Percentiles rank a stretch among this genome's conserved stretches.
Evolutionary conservation across 768 basidiomycete species (phyloP).

Genomic region (Pleurotus ostreatus): DNA sequence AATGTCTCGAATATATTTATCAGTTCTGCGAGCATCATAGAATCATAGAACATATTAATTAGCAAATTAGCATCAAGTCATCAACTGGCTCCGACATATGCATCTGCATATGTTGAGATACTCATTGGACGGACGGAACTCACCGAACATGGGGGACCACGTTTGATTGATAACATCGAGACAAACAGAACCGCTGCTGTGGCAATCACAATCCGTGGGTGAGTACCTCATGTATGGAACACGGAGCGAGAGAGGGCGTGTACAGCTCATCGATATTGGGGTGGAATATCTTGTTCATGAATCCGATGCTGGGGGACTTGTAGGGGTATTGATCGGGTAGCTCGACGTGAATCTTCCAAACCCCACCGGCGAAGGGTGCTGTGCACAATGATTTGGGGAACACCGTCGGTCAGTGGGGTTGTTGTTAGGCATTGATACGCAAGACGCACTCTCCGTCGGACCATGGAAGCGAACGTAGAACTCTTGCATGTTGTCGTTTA

Average conservation of each 20-base stretch:
- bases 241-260: constrained; percentile 14
- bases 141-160: constrained; percentile 99
- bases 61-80: not conserved
- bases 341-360: constrained; percentile 99
- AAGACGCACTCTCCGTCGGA: constrained; percentile 81
- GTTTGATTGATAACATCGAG: constrained; percentile 99
- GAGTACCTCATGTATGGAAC: not conserved
- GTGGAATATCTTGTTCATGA: constrained; percentile 99
- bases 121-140: constrained; percentile 22
- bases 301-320: constrained; percentile 98
- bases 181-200: constrained; percentile 95
- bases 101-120: too few relatives aligned
- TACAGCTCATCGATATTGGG: constrained; percentile 99
- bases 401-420: constrained; percentile 2
- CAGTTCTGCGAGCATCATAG: constrained; percentile 63
- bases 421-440: not conserved
- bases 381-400: constrained; percentile 6
- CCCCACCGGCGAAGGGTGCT: constrained; percentile 97
- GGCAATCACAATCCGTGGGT: constrained; percentile 9
- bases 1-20: constrained; percentile 99
- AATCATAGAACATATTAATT: not conserved
- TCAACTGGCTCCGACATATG: constrained; percentile 1
- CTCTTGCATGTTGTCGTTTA: constrained; percentile 99
- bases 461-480: constrained; percentile 97
- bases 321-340: constrained; percentile 98